These are phyloP conservation scores for Priceomyces fermenticarens DNA, from an alignment of 805 yeast genomes.

Conservation along the genomic window DNA sequence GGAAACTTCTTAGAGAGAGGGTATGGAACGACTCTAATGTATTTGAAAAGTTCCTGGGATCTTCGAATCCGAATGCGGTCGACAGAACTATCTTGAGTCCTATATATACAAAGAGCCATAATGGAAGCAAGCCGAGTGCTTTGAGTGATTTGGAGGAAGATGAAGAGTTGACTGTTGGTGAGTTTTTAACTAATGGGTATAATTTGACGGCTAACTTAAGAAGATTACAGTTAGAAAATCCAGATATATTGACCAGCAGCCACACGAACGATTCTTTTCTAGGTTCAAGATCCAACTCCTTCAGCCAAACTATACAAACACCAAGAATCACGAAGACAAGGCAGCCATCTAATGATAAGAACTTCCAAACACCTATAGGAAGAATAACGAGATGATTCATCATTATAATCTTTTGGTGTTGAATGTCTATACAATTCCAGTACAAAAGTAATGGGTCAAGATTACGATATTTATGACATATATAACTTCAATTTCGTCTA, in stretches of 20 bases:
- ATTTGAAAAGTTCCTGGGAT: constrained; percentile 24
- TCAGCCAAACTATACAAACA: constrained; percentile 24
- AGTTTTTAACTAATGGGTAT: constrained; percentile 33
- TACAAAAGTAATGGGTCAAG: too few species aligned
- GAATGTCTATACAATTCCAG: neutral
- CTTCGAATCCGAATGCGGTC: constrained; percentile 12
- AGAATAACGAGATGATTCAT: constrained; percentile 23
- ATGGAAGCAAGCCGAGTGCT: constrained; percentile 2
- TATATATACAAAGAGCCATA: constrained; percentile 14
- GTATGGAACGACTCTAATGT: constrained; percentile 35
- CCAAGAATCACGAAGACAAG: constrained; percentile 38
- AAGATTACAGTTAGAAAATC: constrained; percentile 6
- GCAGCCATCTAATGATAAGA: constrained; percentile 36
- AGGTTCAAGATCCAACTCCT: constrained; percentile 6
- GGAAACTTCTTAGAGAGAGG: constrained; percentile 24
- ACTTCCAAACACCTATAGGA: constrained; percentile 41
- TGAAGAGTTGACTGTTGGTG: constrained; percentile 24
- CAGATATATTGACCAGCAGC: neutral
- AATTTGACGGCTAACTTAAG: constrained; percentile 12
- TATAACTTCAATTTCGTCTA: neutral
- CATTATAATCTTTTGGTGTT: neutral
- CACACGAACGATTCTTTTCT: constrained; percentile 15
- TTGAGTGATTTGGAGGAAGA: constrained; percentile 12
- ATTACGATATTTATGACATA: neutral
- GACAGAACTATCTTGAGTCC: constrained; percentile 35